Evolutionary conservation across 208 protist species (phyloP).

Genomic region (Acanthamoeba sp.): DNA sequence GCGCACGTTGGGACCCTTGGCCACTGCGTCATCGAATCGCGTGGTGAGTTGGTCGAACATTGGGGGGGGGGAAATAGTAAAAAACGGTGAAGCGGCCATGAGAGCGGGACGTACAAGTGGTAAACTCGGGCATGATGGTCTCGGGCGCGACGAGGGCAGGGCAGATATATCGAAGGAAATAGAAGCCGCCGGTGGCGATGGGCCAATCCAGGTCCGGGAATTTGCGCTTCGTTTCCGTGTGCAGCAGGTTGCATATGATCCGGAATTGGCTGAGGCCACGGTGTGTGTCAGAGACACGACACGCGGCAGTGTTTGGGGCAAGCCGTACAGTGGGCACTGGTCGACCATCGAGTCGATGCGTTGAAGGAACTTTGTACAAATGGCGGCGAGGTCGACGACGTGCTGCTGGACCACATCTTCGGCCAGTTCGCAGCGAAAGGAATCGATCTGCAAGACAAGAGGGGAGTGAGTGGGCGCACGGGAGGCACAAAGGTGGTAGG

Average conservation of each 20-base stretch:
- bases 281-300: background rate
- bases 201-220: slow-evolving; percentile 50
- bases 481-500: no score
- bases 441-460: slow-evolving; percentile 8
- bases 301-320: background rate
- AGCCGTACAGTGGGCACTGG: slow-evolving; percentile 53
- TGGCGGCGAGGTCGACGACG: slow-evolving; percentile 9
- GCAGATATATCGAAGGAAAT: slow-evolving; percentile 35
- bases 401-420: slow-evolving; percentile 23
- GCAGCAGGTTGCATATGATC: slow-evolving; percentile 55
- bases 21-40: background rate
- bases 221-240: slow-evolving; percentile 45
- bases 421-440: slow-evolving; percentile 49
- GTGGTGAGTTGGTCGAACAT: no score
- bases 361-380: slow-evolving; percentile 52
- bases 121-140: slow-evolving; percentile 48
- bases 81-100: background rate
- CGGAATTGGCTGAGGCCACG: slow-evolving; percentile 3
- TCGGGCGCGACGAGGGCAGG: slow-evolving; percentile 31
- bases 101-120: background rate
- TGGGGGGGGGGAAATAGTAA: background rate
- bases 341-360: slow-evolving; percentile 50
- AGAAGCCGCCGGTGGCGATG: slow-evolving; percentile 56
- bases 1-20: slow-evolving; percentile 1
- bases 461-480: no score